phyloP scores from a whole-genome alignment of 345 rosid species.

The Clarkia xantiana region DNA sequence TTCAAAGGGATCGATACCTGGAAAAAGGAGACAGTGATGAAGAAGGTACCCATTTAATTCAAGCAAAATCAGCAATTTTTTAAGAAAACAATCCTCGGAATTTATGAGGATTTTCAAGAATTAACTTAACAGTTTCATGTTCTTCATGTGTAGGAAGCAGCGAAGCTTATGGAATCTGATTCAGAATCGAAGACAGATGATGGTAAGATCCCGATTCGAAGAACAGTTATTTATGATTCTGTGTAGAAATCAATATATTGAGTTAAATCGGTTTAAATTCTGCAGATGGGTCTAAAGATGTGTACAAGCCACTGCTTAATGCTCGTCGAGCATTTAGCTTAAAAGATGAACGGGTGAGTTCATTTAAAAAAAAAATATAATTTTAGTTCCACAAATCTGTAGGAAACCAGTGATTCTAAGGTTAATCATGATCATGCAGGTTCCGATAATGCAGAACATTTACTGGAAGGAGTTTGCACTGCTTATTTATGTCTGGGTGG shows the following conservation, averaged over 20 bases:
- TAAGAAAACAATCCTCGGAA: too few relatives aligned
- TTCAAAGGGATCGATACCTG: slow-evolving; percentile 58
- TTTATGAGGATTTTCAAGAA: too few relatives aligned
- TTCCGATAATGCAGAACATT: slow-evolving; percentile 29
- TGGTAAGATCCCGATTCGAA: too few relatives aligned
- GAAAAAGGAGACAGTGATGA: slow-evolving; percentile 52
- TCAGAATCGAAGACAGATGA: slow-evolving; percentile 10
- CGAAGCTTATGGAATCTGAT: slow-evolving; percentile 28
- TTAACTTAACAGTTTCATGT: too few relatives aligned
- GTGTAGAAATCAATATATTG: too few relatives aligned
- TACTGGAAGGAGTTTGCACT: slow-evolving; percentile 46
- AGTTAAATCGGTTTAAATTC: neutral
- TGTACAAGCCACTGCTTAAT: slow-evolving; percentile 38
- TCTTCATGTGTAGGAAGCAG: slow-evolving; percentile 30
- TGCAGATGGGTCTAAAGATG: slow-evolving; percentile 28
- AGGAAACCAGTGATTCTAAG: too few relatives aligned
- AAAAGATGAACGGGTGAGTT: slow-evolving; percentile 27
- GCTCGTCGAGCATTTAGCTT: slow-evolving; percentile 18
- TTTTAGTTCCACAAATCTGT: neutral
- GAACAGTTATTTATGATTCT: too few relatives aligned
- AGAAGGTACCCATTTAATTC: too few relatives aligned
- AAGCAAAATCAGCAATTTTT: too few relatives aligned
- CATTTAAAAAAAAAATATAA: neutral
- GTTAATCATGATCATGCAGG: slow-evolving; percentile 19
- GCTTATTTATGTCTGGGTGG: slow-evolving; percentile 52